Conservation (phyloP, 1,284 basidiomycete genomes). For the Athelia psychrophila region DNA sequence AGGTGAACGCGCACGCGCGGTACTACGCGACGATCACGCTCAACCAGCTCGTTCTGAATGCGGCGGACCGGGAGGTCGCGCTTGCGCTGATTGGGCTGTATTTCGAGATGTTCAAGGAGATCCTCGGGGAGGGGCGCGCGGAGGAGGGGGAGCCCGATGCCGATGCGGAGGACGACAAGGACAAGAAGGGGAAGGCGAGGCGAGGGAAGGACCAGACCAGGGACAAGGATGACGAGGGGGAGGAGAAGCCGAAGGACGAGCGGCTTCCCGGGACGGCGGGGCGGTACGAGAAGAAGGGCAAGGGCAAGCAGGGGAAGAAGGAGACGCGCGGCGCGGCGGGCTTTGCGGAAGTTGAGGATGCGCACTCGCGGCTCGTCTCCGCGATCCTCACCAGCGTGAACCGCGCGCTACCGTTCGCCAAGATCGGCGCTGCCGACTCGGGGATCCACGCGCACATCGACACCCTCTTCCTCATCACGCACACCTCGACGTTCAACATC, state of each 20-base stretch:
- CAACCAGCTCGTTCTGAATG: conserved; percentile 88
- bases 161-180: conserved; percentile 27
- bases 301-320: conserved; percentile 35
- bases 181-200: conserved; percentile 22
- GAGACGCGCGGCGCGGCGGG: conserved; percentile 56
- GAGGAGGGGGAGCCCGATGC: conserved; percentile 30
- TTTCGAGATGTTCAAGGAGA: conserved; percentile 92
- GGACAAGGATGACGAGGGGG: conserved; percentile 34
- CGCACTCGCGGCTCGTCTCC: conserved; percentile 83
- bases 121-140: conserved; percentile 61
- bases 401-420: conserved; percentile 92
- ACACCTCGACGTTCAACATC: conserved; percentile 94
- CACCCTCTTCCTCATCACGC: conserved; percentile 94
- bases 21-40: conserved; percentile 94
- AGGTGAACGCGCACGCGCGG: conserved; percentile 63
- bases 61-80: conserved; percentile 76
- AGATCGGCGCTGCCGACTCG: conserved; percentile 56
- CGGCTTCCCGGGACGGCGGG: conserved; percentile 31
- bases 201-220: conserved; percentile 30
- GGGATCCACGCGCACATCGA: conserved; percentile 87
- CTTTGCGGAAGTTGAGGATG: conserved; percentile 75
- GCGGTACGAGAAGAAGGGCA: conserved; percentile 26
- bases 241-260: conserved; percentile 35
- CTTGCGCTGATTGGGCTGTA: conserved; percentile 86
- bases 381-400: conserved; percentile 95